Conservation (phyloP, 768 basidiomycete genomes). For the Kwoniella dejecticola region DNA sequence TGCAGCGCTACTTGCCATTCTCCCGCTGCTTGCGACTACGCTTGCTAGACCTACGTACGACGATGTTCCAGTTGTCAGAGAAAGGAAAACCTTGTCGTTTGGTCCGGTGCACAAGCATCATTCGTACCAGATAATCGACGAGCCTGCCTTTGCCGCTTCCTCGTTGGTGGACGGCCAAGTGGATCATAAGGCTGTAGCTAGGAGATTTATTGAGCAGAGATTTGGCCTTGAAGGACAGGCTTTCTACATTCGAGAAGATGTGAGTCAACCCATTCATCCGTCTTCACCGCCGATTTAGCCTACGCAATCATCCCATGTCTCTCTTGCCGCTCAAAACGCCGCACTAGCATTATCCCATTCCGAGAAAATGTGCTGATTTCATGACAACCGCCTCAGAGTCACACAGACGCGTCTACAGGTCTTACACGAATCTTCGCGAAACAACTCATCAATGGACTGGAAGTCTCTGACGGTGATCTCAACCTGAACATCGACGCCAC, state of each 20-base stretch:
- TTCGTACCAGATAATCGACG: slow-evolving; percentile 55
- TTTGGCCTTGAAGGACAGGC: slow-evolving; percentile 36
- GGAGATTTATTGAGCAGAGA: slow-evolving; percentile 30
- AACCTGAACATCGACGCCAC: slow-evolving; percentile 84
- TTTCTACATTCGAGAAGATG: slow-evolving; percentile 54
- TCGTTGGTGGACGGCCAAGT: slow-evolving; percentile 13
- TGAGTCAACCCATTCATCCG: slow-evolving; percentile 34
- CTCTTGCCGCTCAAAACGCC: too few species aligned
- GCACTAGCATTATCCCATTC: background rate
- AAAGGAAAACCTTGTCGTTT: slow-evolving; percentile 87
- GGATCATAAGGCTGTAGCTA: slow-evolving; percentile 40
- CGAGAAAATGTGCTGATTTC: background rate
- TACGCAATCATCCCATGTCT: background rate
- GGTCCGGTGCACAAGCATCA: slow-evolving; percentile 76
- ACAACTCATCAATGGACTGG: slow-evolving; percentile 80
- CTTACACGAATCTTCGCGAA: slow-evolving; percentile 85
- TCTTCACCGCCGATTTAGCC: background rate
- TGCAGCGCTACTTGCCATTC: slow-evolving; percentile 48
- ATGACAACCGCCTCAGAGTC: slow-evolving; percentile 54
- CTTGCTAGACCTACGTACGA: slow-evolving; percentile 25
- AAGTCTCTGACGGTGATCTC: slow-evolving; percentile 87
- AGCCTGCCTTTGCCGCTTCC: slow-evolving; percentile 7
- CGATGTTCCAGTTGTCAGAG: slow-evolving; percentile 19
- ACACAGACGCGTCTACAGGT: slow-evolving; percentile 82
- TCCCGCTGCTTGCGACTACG: slow-evolving; percentile 50